Evolutionary conservation across 345 rosid genomes (phyloP).

Genomic region (Bruguiera sexangula): DNA sequence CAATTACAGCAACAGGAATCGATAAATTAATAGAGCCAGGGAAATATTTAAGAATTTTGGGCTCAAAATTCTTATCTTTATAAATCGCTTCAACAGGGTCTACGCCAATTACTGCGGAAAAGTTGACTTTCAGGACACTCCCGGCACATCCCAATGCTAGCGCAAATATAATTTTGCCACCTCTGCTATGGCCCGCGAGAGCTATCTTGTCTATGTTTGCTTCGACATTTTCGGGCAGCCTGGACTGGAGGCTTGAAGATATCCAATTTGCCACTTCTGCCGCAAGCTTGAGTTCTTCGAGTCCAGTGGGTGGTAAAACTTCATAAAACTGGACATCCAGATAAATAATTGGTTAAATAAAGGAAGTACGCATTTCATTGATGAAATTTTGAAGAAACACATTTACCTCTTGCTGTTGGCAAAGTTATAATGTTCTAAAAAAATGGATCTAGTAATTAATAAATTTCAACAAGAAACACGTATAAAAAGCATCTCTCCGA

Average conservation of each 20-base stretch:
- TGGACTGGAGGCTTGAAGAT: constrained; percentile 12
- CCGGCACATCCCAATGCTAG: constrained; percentile 27
- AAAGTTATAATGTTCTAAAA: too few species aligned
- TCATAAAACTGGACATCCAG: constrained; percentile 12
- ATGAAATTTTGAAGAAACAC: too few species aligned
- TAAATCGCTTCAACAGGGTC: constrained; percentile 36
- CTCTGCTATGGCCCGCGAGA: constrained; percentile 43
- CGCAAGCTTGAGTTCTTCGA: constrained; percentile 14
- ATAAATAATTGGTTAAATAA: not conserved
- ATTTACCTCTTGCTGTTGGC: too few species aligned
- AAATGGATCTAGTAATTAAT: too few species aligned
- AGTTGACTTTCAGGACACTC: not conserved
- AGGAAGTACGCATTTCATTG: not conserved
- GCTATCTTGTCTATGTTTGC: constrained; percentile 17
- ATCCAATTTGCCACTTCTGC: constrained; percentile 34
- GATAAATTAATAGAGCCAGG: constrained; percentile 26
- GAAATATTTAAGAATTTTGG: constrained; percentile 22
- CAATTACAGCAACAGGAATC: constrained; percentile 28
- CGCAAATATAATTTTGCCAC: constrained; percentile 37
- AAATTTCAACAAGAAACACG: too few species aligned
- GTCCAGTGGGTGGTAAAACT: constrained; percentile 14
- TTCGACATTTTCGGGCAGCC: constrained; percentile 17
- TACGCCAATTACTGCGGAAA: constrained; percentile 28
- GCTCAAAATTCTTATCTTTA: not conserved
- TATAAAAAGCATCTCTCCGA: too few species aligned